Evolutionary conservation across 176 grass and related monocot genomes (phyloP).

Genomic region (Leersia perrieri): DNA sequence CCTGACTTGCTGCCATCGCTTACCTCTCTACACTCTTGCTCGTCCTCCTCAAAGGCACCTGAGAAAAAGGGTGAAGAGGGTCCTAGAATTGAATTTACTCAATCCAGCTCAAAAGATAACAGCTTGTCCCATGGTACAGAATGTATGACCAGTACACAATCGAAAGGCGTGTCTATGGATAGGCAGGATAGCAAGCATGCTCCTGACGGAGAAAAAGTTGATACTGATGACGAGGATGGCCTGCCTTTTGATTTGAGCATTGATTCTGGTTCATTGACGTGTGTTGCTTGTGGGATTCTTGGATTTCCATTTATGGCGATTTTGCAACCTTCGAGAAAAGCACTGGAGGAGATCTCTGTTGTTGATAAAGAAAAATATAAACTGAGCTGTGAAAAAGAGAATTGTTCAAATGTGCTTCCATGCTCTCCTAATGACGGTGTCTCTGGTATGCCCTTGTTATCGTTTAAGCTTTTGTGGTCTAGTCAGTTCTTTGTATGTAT

Average conservation of each 20-base stretch:
- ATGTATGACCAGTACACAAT: not conserved
- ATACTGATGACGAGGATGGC: conserved; percentile 55
- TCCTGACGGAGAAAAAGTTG: conserved; percentile 21
- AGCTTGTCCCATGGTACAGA: conserved; percentile 15
- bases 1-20: conserved; percentile 72
- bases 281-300: conserved; percentile 98
- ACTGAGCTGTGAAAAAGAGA: conserved; percentile 34
- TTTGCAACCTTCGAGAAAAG: conserved; percentile 77
- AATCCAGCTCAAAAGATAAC: conserved; percentile 17
- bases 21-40: conserved; percentile 35
- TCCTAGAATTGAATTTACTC: conserved; percentile 14
- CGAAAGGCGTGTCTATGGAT: conserved; percentile 17
- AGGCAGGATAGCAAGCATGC: conserved; percentile 31
- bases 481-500: not conserved
- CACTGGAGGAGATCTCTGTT: conserved; percentile 62
- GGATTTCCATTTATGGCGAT: conserved; percentile 98
- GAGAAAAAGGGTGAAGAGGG: conserved; percentile 28
- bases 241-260: conserved; percentile 88
- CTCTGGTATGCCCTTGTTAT: conserved; percentile 35
- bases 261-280: conserved; percentile 96
- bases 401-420: conserved; percentile 25
- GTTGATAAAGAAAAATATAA: conserved; percentile 32
- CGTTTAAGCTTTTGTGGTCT: not conserved
- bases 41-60: conserved; percentile 41
- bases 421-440: conserved; percentile 9